Base-by-base conservation (phyloP, 352 stramenopile species). In the Globisporangium cylindrosporum region DNA sequence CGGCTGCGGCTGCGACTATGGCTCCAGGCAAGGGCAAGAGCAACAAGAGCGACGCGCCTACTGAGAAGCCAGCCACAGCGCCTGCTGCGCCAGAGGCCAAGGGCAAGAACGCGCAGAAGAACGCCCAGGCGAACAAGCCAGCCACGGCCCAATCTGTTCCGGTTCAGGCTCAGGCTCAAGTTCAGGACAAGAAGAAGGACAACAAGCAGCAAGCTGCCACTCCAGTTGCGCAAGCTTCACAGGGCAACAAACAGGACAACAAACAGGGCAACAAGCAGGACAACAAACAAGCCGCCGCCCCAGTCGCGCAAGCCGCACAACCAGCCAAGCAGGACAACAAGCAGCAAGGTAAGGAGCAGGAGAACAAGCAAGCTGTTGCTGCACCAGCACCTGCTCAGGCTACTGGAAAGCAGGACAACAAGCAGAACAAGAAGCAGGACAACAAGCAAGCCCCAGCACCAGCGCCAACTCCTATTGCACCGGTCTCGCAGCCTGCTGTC, bases 381-480 rank as follows among this genome's bases (percentile, higher is more conserved):
- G n/a, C n/a, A n/a, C n/a, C n/a, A n/a, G n/a, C n/a, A n/a, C n/a
- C n/a, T n/a, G n/a, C n/a, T n/a, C n/a, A n/a, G n/a, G n/a, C n/a
- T n/a, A n/a, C n/a, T n/a, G n/a, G n/a, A n/a, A 64, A 65, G 43
- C 59, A 65, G 25, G 29, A 46, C 0, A 29, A 29, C 25, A 49
- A 63, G 58, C 58, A 64, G 57, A 34, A 49, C 36, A 51, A 60
- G n/a, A 60, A 67, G 49, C 48, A 67, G 22, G 32, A 67, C 0
- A 59, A 18, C 61, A 66, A 66, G 49, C 61, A 59, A n/a, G 43
- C 25, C 12, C 0, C 25, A 1, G n/a, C 43, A 29, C 6, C 46
- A 34, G 48, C 48, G 22, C 48, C 48, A 53, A 38, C 38, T 9
- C 59, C 59, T 20, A 43, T 9, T 15, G 27, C 55, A 46, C 55